A percentile compares a stretch with the other conserved stretches of the same genome.
These are phyloP conservation scores for Suillus ampliporus DNA, from an alignment of 768 basidiomycete species.

Conservation along the genomic window DNA sequence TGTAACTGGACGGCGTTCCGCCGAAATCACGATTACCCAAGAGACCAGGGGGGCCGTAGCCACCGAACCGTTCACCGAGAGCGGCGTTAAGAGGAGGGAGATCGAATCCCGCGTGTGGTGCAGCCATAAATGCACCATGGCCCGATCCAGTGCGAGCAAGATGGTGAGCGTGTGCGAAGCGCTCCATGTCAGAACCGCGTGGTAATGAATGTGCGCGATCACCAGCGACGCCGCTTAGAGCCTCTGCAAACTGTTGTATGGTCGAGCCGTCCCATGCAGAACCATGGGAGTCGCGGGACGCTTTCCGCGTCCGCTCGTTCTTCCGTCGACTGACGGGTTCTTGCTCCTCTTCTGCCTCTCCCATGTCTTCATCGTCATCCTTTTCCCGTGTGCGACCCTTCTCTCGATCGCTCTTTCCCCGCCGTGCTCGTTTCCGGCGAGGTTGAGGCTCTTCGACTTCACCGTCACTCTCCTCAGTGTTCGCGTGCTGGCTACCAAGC, in stretches of 20 bases:
- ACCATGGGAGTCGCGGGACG: slow-evolving; percentile 42
- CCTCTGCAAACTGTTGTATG: slow-evolving; percentile 41
- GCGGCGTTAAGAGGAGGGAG: slow-evolving; percentile 62
- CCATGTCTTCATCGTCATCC: slow-evolving; percentile 57
- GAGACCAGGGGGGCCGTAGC: slow-evolving; percentile 42
- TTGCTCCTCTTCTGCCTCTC: slow-evolving; percentile 43
- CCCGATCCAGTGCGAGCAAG: slow-evolving; percentile 41
- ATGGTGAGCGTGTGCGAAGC: slow-evolving; percentile 36
- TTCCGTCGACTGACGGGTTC: slow-evolving; percentile 27
- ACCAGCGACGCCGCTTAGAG: slow-evolving; percentile 28
- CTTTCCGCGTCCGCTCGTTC: slow-evolving; percentile 39
- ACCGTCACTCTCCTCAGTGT: slow-evolving; percentile 49
- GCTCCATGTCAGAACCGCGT: slow-evolving; percentile 35
- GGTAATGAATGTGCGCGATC: slow-evolving; percentile 41
- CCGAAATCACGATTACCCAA: slow-evolving; percentile 39
- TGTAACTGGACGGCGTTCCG: slow-evolving; percentile 58
- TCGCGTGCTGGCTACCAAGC: slow-evolving; percentile 40
- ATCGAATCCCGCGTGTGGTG: slow-evolving; percentile 58
- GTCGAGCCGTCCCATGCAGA: slow-evolving; percentile 41
- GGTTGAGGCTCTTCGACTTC: slow-evolving; percentile 53
- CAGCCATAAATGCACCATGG: slow-evolving; percentile 41
- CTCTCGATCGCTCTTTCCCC: slow-evolving; percentile 42
- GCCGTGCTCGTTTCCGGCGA: slow-evolving; percentile 62
- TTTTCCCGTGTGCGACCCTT: slow-evolving; percentile 42
- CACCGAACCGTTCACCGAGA: slow-evolving; percentile 43